phyloP scores from a whole-genome alignment of 2,329 filamentous ascomycete genomes.

The Juglanconis sp. region DNA sequence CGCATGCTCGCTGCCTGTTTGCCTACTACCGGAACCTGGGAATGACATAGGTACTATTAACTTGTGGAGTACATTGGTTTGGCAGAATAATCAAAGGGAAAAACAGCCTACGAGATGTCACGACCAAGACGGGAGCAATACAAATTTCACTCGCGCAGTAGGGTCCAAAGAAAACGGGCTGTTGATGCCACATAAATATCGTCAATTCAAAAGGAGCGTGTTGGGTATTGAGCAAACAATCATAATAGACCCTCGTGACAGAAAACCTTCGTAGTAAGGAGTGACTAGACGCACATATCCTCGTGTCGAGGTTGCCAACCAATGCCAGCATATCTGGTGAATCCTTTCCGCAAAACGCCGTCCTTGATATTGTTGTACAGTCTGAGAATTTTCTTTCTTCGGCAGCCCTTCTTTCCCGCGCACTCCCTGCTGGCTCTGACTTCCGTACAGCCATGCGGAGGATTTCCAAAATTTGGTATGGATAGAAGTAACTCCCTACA shows the following conservation, averaged over 20 bases:
- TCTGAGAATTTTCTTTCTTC: not conserved
- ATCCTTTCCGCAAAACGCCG: conserved; percentile 9
- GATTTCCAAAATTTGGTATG: not conserved
- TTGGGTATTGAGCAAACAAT: conserved; percentile 14
- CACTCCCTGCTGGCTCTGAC: not conserved
- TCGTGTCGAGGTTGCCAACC: not conserved
- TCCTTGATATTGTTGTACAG: not conserved
- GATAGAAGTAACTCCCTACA: not conserved
- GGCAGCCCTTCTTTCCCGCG: too few relatives aligned
- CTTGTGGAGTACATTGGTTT: too few relatives aligned
- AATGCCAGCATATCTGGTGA: conserved; percentile 5
- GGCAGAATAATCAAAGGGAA: too few relatives aligned
- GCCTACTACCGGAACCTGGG: too few relatives aligned
- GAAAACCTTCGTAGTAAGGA: conserved; percentile 5
- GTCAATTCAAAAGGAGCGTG: conserved; percentile 14
- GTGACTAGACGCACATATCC: not conserved
- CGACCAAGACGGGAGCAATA: too few relatives aligned
- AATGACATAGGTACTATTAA: too few relatives aligned
- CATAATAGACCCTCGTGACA: not conserved
- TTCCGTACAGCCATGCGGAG: not conserved
- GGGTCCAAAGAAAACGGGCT: too few relatives aligned
- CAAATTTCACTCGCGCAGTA: too few relatives aligned
- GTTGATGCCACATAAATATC: not conserved
- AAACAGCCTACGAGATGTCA: too few relatives aligned
- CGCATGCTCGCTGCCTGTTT: too few relatives aligned